Conservation (phyloP, 805 yeast species). For the Kluyveromyces dobzhanskii region DNA sequence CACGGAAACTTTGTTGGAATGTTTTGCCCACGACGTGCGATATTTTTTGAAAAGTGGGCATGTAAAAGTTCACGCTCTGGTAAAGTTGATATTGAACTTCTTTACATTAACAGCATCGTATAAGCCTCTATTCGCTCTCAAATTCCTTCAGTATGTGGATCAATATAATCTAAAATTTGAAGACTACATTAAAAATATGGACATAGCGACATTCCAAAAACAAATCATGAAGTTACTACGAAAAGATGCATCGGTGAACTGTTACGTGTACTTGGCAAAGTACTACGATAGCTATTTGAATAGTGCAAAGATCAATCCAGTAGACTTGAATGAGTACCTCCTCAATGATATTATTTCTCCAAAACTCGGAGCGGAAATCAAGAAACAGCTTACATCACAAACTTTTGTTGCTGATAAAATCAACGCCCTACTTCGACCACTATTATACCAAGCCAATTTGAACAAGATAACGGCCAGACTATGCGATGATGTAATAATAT, state of each 20-base stretch:
- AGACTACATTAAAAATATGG: slow-evolving; percentile 19
- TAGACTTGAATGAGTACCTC: neutral
- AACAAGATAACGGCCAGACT: slow-evolving; percentile 4
- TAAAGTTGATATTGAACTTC: slow-evolving; percentile 22
- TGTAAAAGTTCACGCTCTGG: slow-evolving; percentile 15
- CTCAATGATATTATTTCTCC: neutral
- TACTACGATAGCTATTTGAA: neutral
- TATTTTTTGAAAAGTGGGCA: slow-evolving; percentile 15
- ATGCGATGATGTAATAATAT: slow-evolving; percentile 16
- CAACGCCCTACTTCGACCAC: neutral
- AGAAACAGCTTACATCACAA: no score
- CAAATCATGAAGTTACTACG: slow-evolving; percentile 9
- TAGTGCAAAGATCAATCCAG: no score
- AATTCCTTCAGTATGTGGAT: slow-evolving; percentile 23
- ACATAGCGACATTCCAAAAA: slow-evolving; percentile 9
- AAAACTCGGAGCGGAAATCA: neutral
- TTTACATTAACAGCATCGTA: slow-evolving; percentile 14
- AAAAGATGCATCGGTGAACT: neutral
- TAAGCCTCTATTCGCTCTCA: slow-evolving; percentile 23
- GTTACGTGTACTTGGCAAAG: neutral
- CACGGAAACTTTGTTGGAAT: slow-evolving; percentile 10
- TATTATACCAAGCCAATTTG: neutral
- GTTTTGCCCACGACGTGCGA: slow-evolving; percentile 21
- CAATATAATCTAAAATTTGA: slow-evolving; percentile 18
- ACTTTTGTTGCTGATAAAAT: neutral